Conservation (phyloP, 371 early-diverging fungal genomes). For the Chytridium lagenaria region DNA sequence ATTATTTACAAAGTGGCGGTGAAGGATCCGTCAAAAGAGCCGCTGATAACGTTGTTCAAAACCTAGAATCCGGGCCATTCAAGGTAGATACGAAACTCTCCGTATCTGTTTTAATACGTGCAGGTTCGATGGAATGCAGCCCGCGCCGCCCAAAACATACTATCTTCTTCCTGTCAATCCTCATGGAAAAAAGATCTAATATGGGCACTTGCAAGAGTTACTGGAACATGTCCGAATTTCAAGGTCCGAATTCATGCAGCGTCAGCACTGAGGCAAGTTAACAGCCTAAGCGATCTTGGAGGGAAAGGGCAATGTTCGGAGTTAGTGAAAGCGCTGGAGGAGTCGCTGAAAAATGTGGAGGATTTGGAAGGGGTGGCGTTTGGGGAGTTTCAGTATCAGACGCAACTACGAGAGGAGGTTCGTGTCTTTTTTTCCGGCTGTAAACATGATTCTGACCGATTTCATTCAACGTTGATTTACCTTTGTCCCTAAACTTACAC, state of each 20-base stretch:
- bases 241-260: conserved; percentile 10
- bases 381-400: too few species aligned
- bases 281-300: not conserved
- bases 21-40: not conserved
- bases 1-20: not conserved
- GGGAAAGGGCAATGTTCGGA: too few species aligned
- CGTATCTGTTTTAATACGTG: not conserved
- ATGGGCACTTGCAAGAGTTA: not conserved
- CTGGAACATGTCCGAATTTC: not conserved
- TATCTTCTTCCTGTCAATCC: not conserved
- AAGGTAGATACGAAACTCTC: not conserved
- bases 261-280: not conserved
- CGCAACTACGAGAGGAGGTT: too few species aligned
- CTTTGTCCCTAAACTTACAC: too few species aligned
- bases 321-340: too few species aligned
- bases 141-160: not conserved
- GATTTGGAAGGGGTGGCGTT: too few species aligned
- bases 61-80: not conserved
- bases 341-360: too few species aligned
- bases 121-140: conserved; percentile 4
- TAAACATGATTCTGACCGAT: too few species aligned
- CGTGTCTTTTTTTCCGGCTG: too few species aligned
- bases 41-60: not conserved
- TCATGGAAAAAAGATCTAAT: not conserved
- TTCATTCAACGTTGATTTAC: too few species aligned